Evolutionary conservation across 2,329 filamentous ascomycete species (phyloP).

Genomic region (Xylaria arbuscula): DNA sequence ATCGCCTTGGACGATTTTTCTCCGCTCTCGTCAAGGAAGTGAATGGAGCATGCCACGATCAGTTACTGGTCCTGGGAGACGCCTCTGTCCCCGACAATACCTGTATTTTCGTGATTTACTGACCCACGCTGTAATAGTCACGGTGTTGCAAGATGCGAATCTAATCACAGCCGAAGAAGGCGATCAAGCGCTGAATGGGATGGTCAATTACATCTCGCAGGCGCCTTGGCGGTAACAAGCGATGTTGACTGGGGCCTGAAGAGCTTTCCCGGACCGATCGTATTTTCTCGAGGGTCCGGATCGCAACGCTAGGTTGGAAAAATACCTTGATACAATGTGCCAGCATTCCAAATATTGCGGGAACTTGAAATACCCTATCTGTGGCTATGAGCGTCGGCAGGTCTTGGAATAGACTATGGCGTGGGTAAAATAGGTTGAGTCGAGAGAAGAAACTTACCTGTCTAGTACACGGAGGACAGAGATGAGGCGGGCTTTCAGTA

Average conservation of each 20-base stretch:
- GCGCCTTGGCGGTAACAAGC: constrained; percentile 44
- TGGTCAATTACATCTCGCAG: constrained; percentile 49
- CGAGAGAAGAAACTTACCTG: constrained; percentile 12
- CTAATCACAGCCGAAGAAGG: constrained; percentile 48
- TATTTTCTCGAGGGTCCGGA: constrained; percentile 10
- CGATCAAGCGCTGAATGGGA: constrained; percentile 47
- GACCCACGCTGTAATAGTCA: constrained; percentile 35
- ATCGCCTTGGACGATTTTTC: background rate
- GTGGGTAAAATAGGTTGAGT: constrained; percentile 9
- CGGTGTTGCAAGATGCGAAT: constrained; percentile 45
- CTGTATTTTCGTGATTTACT: constrained; percentile 17
- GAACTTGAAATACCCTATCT: background rate
- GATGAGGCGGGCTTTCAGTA: constrained; percentile 1
- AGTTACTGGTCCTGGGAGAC: background rate
- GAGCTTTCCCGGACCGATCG: background rate
- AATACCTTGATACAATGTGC: constrained; percentile 7
- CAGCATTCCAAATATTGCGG: constrained; percentile 10
- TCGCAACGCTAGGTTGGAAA: constrained; percentile 13
- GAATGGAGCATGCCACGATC: background rate
- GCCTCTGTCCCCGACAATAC: background rate
- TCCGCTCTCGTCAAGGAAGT: background rate
- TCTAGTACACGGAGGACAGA: constrained; percentile 21
- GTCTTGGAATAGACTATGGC: constrained; percentile 19
- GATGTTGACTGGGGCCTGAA: background rate
- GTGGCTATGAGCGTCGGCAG: constrained; percentile 15